Conservation (phyloP, 495 filamentous ascomycete genomes). For the Hyaloscypha finlandica region DNA sequence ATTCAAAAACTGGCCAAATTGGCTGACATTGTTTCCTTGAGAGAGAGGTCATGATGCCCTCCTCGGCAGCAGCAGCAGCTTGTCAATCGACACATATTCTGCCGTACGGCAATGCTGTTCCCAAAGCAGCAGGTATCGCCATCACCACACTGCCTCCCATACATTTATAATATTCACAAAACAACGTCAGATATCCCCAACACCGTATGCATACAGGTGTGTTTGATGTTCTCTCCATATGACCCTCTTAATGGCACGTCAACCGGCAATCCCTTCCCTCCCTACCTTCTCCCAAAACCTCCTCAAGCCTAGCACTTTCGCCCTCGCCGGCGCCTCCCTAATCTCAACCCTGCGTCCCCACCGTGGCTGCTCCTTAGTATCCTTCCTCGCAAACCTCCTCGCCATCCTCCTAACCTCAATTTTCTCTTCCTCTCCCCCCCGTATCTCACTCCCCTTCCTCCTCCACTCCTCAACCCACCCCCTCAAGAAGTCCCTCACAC, state of each 20-base stretch:
- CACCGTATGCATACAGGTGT: too few relatives aligned
- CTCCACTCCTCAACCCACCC: conserved; percentile 48
- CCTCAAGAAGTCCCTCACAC: conserved; percentile 54
- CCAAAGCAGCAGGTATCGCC: too few relatives aligned
- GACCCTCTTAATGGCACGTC: neutral
- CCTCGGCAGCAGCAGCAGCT: too few relatives aligned
- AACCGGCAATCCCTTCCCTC: conserved; percentile 13
- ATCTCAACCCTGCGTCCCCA: conserved; percentile 9
- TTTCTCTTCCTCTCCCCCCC: conserved; percentile 10
- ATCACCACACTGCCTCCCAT: too few relatives aligned
- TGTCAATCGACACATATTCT: too few relatives aligned
- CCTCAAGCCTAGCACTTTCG: conserved; percentile 32
- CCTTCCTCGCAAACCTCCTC: conserved; percentile 25
- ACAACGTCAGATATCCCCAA: too few relatives aligned
- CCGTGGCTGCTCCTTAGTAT: neutral
- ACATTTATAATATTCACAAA: too few relatives aligned
- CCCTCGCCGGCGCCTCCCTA: conserved; percentile 29
- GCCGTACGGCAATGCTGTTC: too few relatives aligned
- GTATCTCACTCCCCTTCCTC: conserved; percentile 16
- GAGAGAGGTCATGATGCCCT: too few relatives aligned
- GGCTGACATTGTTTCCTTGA: too few relatives aligned
- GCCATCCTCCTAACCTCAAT: conserved; percentile 28
- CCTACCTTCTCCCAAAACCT: conserved; percentile 34
- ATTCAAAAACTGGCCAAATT: too few relatives aligned
- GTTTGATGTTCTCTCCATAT: neutral